Evolutionary conservation across 805 yeast genomes (phyloP).

Genomic region (Grigorovia transvaalensis): DNA sequence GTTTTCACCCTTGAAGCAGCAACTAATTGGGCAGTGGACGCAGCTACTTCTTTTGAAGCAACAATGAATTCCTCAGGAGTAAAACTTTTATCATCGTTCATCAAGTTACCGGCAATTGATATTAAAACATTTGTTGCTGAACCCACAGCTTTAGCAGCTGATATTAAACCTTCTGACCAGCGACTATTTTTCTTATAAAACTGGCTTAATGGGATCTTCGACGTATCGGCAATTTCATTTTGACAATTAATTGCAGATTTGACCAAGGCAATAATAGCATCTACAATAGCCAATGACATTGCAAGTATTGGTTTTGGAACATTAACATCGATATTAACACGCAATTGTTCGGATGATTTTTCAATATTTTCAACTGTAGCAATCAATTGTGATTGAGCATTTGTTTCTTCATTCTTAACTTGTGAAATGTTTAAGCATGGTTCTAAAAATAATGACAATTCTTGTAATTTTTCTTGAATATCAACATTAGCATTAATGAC

Average conservation of each 20-base stretch:
- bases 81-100: constrained; percentile 34
- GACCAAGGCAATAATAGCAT: constrained; percentile 63
- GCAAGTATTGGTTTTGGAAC: constrained; percentile 67
- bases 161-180: constrained; percentile 89
- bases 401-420: constrained; percentile 34
- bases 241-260: constrained; percentile 73
- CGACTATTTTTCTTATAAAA: constrained; percentile 79
- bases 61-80: constrained; percentile 78
- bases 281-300: constrained; percentile 72
- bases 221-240: constrained; percentile 59
- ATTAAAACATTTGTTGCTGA: constrained; percentile 72
- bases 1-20: constrained; percentile 88
- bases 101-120: constrained; percentile 77
- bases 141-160: constrained; percentile 84
- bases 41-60: constrained; percentile 85
- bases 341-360: constrained; percentile 52
- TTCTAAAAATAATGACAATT: constrained; percentile 45
- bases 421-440: constrained; percentile 29
- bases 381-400: constrained; percentile 65
- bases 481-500: constrained; percentile 68
- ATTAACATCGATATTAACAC: constrained; percentile 34
- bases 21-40: constrained; percentile 84
- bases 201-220: constrained; percentile 31
- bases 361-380: constrained; percentile 62
- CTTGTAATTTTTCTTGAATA: constrained; percentile 62